These are phyloP conservation scores for Pestalotiopsis sp. DNA, from an alignment of 2,329 filamentous ascomycete species.

Conservation along the genomic window DNA sequence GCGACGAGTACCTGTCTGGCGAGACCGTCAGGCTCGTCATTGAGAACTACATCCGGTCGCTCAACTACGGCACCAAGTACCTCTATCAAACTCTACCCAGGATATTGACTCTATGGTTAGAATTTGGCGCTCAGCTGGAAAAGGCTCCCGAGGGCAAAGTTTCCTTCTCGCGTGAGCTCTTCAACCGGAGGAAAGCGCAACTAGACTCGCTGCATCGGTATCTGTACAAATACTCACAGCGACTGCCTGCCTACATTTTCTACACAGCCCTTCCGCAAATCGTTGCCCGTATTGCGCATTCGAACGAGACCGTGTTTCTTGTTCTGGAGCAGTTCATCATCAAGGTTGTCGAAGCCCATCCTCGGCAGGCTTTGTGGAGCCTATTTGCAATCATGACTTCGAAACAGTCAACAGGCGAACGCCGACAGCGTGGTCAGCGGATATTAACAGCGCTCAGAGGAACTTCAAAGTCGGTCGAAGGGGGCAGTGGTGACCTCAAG, in stretches of 20 bases:
- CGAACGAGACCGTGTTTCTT: slow-evolving; percentile 76
- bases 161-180: slow-evolving; percentile 55
- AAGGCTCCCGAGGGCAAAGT: slow-evolving; percentile 60
- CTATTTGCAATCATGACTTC: slow-evolving; percentile 86
- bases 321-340: slow-evolving; percentile 78
- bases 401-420: slow-evolving; percentile 65
- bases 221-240: slow-evolving; percentile 76
- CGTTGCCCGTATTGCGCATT: slow-evolving; percentile 92
- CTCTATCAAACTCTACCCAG: slow-evolving; percentile 93
- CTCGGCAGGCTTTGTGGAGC: slow-evolving; percentile 90
- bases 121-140: slow-evolving; percentile 78
- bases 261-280: slow-evolving; percentile 88
- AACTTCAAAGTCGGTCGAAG: slow-evolving; percentile 54
- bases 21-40: slow-evolving; percentile 85
- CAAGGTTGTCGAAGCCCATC: slow-evolving; percentile 85
- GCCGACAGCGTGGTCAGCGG: slow-evolving; percentile 56
- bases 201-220: slow-evolving; percentile 73
- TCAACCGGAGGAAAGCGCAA: slow-evolving; percentile 62
- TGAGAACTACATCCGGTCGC: slow-evolving; percentile 87
- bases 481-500: slow-evolving; percentile 63
- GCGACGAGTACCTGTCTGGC: slow-evolving; percentile 75
- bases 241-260: slow-evolving; percentile 76
- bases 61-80: slow-evolving; percentile 91
- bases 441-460: slow-evolving; percentile 55
- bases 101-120: slow-evolving; percentile 90